phyloP scores from a whole-genome alignment of 1,284 basidiomycete species.

The Ustilago cynodontis region DNA sequence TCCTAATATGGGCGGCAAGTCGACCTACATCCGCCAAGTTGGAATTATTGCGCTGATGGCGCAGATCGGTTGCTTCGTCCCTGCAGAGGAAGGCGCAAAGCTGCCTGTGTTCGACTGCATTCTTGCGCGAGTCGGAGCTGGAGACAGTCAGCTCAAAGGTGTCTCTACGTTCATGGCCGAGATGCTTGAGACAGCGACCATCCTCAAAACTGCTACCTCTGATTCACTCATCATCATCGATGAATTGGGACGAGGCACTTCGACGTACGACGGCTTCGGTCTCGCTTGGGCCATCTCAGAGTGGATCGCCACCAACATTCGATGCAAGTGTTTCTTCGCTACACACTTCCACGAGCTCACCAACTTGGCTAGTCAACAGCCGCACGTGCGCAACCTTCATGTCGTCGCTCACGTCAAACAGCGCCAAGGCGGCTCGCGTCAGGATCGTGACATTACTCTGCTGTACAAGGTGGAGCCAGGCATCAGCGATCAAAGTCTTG shows the following conservation, averaged over 20 bases:
- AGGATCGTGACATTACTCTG: slow-evolving; percentile 79
- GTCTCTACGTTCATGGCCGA: slow-evolving; percentile 99
- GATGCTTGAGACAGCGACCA: slow-evolving; percentile 97
- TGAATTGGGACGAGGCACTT: slow-evolving; percentile 97
- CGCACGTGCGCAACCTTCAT: slow-evolving; percentile 92
- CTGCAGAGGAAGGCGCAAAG: slow-evolving; percentile 76
- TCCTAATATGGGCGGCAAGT: slow-evolving; percentile 64
- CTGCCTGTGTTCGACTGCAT: slow-evolving; percentile 97
- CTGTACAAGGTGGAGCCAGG: slow-evolving; percentile 87
- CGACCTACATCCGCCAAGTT: slow-evolving; percentile 74
- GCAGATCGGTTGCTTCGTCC: slow-evolving; percentile 94
- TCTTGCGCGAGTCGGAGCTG: slow-evolving; percentile 94
- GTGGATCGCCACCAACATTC: slow-evolving; percentile 90
- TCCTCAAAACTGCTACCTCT: slow-evolving; percentile 86
- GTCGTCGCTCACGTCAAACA: slow-evolving; percentile 90
- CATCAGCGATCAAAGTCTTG: slow-evolving; percentile 90
- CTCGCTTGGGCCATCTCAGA: slow-evolving; percentile 99
- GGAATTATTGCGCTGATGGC: slow-evolving; percentile 96
- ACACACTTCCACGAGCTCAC: slow-evolving; percentile 99
- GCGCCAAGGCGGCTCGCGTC: slow-evolving; percentile 71
- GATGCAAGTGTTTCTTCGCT: slow-evolving; percentile 83
- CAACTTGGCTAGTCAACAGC: slow-evolving; percentile 84
- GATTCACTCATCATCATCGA: slow-evolving; percentile 98
- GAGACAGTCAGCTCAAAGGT: slow-evolving; percentile 96
- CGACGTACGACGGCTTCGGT: slow-evolving; percentile 98